phyloP scores from a whole-genome alignment of 2,329 filamentous ascomycete genomes.

The Trichoderma koningii region DNA sequence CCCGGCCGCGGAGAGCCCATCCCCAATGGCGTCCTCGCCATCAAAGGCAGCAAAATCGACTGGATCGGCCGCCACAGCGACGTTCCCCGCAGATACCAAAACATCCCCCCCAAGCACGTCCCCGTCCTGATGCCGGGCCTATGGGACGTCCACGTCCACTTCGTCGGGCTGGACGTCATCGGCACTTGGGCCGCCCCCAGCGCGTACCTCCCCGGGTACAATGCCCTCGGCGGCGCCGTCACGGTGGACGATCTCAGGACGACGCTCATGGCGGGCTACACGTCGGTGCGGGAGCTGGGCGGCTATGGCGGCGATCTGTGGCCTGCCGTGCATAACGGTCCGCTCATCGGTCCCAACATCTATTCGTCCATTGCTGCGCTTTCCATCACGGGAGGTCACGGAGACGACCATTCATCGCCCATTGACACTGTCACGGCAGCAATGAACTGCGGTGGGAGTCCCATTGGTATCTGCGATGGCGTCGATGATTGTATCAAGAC shows the following conservation, averaged over 20 bases:
- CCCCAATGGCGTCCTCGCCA: conserved; percentile 40
- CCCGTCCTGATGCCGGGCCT: conserved; percentile 53
- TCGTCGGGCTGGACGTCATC: conserved; percentile 39
- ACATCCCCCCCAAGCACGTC: conserved; percentile 41
- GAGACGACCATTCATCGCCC: conserved; percentile 42
- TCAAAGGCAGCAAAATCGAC: conserved; percentile 42
- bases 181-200: background rate
- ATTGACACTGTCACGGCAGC: conserved; percentile 39
- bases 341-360: conserved; percentile 50
- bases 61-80: conserved; percentile 40
- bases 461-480: conserved; percentile 42
- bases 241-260: conserved; percentile 39
- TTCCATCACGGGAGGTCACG: conserved; percentile 53
- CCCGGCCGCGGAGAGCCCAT: conserved; percentile 43
- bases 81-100: conserved; percentile 28
- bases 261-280: conserved; percentile 50
- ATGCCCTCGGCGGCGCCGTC: conserved; percentile 28
- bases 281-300: conserved; percentile 52
- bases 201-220: conserved; percentile 26
- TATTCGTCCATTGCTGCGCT: conserved; percentile 50
- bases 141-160: conserved; percentile 57
- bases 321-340: conserved; percentile 47
- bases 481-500: conserved; percentile 45
- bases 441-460: conserved; percentile 39
- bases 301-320: conserved; percentile 50